Evolutionary conservation across 1,139 yeast genomes (phyloP), one percentile per base, ranked within the genome.

Genomic region (Kluyveromyces sp.): DNA sequence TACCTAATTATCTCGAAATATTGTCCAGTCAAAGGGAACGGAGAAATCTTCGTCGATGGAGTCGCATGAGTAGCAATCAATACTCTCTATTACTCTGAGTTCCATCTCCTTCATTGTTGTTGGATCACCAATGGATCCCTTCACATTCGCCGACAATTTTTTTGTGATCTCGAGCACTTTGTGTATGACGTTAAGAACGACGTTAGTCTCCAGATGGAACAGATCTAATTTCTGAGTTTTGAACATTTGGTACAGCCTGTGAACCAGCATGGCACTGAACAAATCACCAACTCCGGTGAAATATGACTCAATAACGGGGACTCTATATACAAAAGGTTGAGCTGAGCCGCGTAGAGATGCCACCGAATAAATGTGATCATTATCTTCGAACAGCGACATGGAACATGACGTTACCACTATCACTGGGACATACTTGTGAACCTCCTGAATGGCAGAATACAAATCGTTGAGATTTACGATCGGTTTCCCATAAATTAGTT

Each of bases 241-340:
- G 8, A 52, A 38, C 35, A 52, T 53, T 28, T 49, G 52, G 42
- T 53, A 56, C 3, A 66, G 52, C 35, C 77, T 70, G 53, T 80
- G 84, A n/a, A 80, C 58, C 13, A 81, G 57, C 19, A 81, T 57
- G 0, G 85, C 84, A 2, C 84, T 69, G 53, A 82, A 82, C 36
- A 82, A 60, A 55, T 82, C 89, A 1, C 88, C 88, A 2, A 82
- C 84, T 0, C 88, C 88, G 0, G 88, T 81, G 57, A 81, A 82
- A 47, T 80, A 75, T 1, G 86, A 79, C 47, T 78, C 74, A 34
- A 82, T 78, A 36, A 70, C 61, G 6, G 80, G 78, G 2, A 80
- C 68, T 46, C 68, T 65, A 49, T 71, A 78, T 43, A 60, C 44
- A 44, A 56, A n/a, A 13, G 33, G 34, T 38, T 55, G 42, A 22